These are phyloP conservation scores for Dacryopinax spathularia DNA, from an alignment of 768 basidiomycete species.

Conservation along the genomic window DNA sequence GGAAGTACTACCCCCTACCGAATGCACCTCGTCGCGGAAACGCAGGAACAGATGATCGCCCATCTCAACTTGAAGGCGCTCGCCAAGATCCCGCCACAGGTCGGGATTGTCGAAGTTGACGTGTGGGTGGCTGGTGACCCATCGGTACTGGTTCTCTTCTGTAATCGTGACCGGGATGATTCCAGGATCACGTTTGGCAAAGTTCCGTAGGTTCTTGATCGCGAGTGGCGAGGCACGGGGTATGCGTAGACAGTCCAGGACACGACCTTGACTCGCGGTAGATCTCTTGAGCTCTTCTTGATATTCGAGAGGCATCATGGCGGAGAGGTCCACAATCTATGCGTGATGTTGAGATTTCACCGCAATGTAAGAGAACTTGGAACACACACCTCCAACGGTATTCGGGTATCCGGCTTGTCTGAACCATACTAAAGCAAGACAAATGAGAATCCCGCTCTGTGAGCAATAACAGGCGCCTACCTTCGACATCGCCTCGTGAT, in stretches of 20 bases:
- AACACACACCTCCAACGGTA: conserved; percentile 62
- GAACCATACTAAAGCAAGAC: conserved; percentile 55
- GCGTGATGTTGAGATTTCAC: conserved; percentile 11
- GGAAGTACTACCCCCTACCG: neutral
- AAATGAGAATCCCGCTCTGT: conserved; percentile 13
- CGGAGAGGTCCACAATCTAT: conserved; percentile 26
- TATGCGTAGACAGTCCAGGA: neutral
- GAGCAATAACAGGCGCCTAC: conserved; percentile 29
- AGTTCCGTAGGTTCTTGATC: neutral
- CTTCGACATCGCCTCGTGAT: conserved; percentile 76
- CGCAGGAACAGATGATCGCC: neutral
- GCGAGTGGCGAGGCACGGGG: neutral
- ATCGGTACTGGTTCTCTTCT: neutral
- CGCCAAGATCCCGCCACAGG: neutral
- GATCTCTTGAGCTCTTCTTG: conserved; percentile 15
- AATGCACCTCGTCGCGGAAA: neutral
- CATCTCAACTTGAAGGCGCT: neutral
- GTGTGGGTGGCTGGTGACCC: neutral
- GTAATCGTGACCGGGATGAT: neutral
- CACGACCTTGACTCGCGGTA: neutral
- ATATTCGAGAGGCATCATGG: conserved; percentile 20
- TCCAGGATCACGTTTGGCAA: neutral
- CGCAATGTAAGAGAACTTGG: neutral
- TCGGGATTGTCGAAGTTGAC: neutral
- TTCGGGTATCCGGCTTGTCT: conserved; percentile 88